phyloP scores from a whole-genome alignment of 2,329 filamentous ascomycete genomes.

The Arthroderma sp. region DNA sequence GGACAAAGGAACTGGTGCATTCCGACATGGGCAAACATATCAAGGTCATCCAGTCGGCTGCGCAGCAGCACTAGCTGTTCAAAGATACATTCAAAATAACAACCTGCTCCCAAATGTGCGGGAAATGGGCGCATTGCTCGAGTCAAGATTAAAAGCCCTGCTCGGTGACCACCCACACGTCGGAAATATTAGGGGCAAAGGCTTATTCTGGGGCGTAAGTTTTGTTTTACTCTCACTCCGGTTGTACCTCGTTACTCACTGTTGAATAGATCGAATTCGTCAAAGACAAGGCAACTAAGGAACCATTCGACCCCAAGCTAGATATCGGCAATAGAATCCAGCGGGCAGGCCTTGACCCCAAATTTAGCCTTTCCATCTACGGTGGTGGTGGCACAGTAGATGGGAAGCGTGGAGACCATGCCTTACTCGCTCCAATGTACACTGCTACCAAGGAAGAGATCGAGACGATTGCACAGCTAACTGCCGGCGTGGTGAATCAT shows the following conservation, averaged over 20 bases:
- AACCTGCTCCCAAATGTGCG: conserved; percentile 46
- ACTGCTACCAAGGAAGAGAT: conserved; percentile 47
- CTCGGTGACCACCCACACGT: conserved; percentile 38
- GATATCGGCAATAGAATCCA: conserved; percentile 38
- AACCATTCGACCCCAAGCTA: conserved; percentile 36
- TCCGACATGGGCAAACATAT: conserved; percentile 48
- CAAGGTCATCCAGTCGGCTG: conserved; percentile 47
- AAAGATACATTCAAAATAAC: conserved; percentile 38
- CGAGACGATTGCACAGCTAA: conserved; percentile 39
- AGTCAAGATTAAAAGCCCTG: conserved; percentile 28
- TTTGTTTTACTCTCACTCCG: background rate
- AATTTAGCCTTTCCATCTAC: conserved; percentile 46
- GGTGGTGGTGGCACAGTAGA: conserved; percentile 50
- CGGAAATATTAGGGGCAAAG: conserved; percentile 45
- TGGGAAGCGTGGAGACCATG: conserved; percentile 49
- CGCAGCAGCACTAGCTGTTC: conserved; percentile 47
- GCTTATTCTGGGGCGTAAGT: conserved; percentile 47
- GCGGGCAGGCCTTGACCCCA: conserved; percentile 33
- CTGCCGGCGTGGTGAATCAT: conserved; percentile 40
- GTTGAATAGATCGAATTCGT: conserved; percentile 42
- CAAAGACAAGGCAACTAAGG: conserved; percentile 39
- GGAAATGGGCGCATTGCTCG: conserved; percentile 37
- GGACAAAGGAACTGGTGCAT: conserved; percentile 34
- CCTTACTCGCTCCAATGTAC: conserved; percentile 49
- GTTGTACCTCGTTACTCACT: background rate